These are phyloP conservation scores for Coniella vitis DNA, from an alignment of 2,329 filamentous ascomycete genomes.

Conservation along the genomic window DNA sequence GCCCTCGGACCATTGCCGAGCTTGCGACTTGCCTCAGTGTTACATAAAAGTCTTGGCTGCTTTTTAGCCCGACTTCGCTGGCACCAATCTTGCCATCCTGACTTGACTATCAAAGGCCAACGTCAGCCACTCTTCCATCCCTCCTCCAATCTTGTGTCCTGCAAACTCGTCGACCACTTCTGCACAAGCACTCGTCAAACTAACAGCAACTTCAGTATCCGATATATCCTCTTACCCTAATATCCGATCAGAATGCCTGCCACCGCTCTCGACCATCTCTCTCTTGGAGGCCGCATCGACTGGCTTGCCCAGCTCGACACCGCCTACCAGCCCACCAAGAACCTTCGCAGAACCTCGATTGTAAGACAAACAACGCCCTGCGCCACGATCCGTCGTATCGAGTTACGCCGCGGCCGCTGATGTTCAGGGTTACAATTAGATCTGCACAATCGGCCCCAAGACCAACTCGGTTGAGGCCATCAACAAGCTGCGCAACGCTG, in stretches of 20 bases:
- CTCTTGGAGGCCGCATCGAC: constrained; percentile 62
- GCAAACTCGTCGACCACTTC: background rate
- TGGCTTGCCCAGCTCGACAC: constrained; percentile 74
- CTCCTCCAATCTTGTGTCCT: background rate
- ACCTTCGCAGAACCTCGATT: constrained; percentile 94
- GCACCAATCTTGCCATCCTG: background rate
- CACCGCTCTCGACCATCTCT: constrained; percentile 80
- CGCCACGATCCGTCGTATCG: background rate
- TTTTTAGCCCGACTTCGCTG: background rate
- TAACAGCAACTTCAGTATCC: background rate
- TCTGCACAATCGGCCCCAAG: constrained; percentile 98
- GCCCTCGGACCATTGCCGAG: constrained; percentile 13
- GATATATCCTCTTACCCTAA: background rate
- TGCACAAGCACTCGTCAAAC: background rate
- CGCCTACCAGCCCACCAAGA: constrained; percentile 75
- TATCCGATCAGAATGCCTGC: constrained; percentile 40
- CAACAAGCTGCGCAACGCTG: constrained; percentile 82
- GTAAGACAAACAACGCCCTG: constrained; percentile 9
- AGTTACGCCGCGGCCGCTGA: background rate
- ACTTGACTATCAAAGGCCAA: background rate
- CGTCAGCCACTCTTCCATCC: background rate
- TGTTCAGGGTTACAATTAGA: constrained; percentile 32
- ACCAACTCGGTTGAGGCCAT: constrained; percentile 97
- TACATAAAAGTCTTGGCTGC: background rate
- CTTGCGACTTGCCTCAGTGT: background rate